phyloP scores from a whole-genome alignment of 768 basidiomycete genomes.

The Hebeloma cylindrosporum region DNA sequence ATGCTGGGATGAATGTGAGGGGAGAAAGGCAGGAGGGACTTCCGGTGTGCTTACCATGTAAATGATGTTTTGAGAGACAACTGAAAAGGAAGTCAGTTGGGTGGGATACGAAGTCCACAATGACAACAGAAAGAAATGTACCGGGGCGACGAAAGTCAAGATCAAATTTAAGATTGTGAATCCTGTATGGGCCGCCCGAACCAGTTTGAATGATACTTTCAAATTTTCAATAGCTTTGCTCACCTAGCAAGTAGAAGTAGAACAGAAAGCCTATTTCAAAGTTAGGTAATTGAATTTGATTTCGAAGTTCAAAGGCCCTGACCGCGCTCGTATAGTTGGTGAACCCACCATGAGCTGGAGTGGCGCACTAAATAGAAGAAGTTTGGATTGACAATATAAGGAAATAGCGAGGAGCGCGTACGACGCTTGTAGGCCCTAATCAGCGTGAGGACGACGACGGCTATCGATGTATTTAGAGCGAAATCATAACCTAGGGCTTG shows the following conservation, averaged over 20 bases:
- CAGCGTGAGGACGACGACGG: constrained; percentile 9
- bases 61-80: constrained; percentile 7
- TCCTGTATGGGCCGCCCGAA: too few species aligned
- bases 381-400: neutral
- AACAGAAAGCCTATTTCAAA: constrained; percentile 1
- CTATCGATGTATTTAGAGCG: neutral
- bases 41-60: constrained; percentile 5
- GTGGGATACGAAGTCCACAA: neutral
- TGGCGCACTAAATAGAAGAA: constrained; percentile 7
- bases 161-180: constrained; percentile 16
- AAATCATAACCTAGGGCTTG: neutral
- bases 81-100: neutral
- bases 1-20: constrained; percentile 15
- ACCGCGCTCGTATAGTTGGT: constrained; percentile 20
- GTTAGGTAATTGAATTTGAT: neutral
- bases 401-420: constrained; percentile 1
- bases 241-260: constrained; percentile 10
- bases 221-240: too few species aligned
- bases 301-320: constrained; percentile 1
- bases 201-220: too few species aligned
- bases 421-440: constrained; percentile 13
- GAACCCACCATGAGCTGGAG: constrained; percentile 18
- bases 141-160: constrained; percentile 13
- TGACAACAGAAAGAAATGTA: constrained; percentile 6
- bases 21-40: neutral